Base-by-base conservation (phyloP, 106 monocot genomes). In the Platanthera guangdongensis region DNA sequence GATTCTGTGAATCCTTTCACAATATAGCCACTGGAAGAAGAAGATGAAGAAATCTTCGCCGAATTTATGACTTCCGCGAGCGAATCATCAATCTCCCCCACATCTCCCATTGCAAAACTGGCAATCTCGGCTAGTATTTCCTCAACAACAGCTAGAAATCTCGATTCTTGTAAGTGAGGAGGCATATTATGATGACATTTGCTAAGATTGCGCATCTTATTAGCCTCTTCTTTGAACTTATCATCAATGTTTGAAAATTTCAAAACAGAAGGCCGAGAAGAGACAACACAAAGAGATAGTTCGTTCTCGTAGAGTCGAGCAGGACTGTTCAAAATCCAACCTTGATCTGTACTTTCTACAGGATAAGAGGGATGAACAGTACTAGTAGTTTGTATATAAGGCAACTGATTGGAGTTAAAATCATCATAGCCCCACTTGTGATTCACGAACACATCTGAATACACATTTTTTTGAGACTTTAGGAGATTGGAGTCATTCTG, bases 121-220 rank as follows among this genome's bases (percentile, higher is more conserved):
- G 82, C 77, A 74, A 86, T 52, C 68, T 90, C 90, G 39, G 82
- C 64, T 70, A 93, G 82, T 77, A 93, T 80, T 51, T 90, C 69
- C 76, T 86, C 76, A 13, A 77, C 52, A 1, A 74, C 82, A 78
- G 75, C 57, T 47, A 90, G 90, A 75, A 85, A 93, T 80, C 75
- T 85, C 15, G 92, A 87, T 72, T 81, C 85, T 19, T 78, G 28
- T 16, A 84, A 16, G 1, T 2, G 55, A 55, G 55, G n/a, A 55
- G 55, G 5, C n/a, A 5, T n/a, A 55, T 3, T 13, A 13, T 4
- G 5, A 5, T 13, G 55, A 55, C 13, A 15, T 55, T 55, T 55
- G 14, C 13, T 53, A 53, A 53, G 14, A 53, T 53, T 53, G 14
- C 9, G 11, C 52, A 53, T 15, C 13, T 55, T 15, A 55, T 55